A percentile compares a stretch with the other conserved stretches of the same genome.
Evolutionary conservation across 352 stramenopile species (phyloP).

Genomic region (Globisporangium lucens): DNA sequence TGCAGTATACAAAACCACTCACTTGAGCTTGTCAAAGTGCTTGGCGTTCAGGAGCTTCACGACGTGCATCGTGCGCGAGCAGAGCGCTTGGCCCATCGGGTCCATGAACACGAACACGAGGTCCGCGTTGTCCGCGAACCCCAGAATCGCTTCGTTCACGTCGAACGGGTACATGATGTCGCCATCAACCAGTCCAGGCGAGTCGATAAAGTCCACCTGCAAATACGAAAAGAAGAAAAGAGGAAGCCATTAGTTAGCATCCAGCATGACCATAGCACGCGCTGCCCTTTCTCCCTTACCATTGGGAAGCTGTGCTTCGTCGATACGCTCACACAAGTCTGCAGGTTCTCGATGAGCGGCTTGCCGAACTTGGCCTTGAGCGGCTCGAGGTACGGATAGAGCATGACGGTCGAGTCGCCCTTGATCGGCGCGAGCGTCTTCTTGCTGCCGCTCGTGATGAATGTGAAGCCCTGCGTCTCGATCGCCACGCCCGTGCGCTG

Average conservation of each 20-base stretch:
- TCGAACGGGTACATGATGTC: slow-evolving; percentile 71
- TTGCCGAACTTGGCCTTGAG: slow-evolving; percentile 56
- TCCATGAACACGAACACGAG: slow-evolving; percentile 74
- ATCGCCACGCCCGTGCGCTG: slow-evolving; percentile 62
- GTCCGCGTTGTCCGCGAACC: slow-evolving; percentile 48
- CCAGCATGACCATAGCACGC: background rate
- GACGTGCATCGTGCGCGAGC: slow-evolving; percentile 70
- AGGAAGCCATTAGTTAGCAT: background rate
- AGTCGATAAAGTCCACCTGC: slow-evolving; percentile 71
- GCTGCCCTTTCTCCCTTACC: slow-evolving; percentile 10
- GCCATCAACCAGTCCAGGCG: slow-evolving; percentile 60
- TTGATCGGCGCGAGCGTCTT: slow-evolving; percentile 58
- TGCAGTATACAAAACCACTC: background rate
- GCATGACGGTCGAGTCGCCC: slow-evolving; percentile 56
- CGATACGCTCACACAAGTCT: slow-evolving; percentile 53
- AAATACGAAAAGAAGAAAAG: background rate
- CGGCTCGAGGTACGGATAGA: slow-evolving; percentile 53
- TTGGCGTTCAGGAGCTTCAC: slow-evolving; percentile 54
- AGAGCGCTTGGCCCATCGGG: slow-evolving; percentile 58
- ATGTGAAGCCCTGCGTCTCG: slow-evolving; percentile 66
- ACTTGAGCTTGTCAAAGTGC: slow-evolving; percentile 50
- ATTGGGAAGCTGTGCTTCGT: slow-evolving; percentile 47
- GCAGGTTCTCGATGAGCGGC: slow-evolving; percentile 57
- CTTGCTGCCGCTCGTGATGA: slow-evolving; percentile 56
- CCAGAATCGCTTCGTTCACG: slow-evolving; percentile 56